phyloP scores from a whole-genome alignment of 495 filamentous ascomycete genomes.

The Penicillium longicatenatum region DNA sequence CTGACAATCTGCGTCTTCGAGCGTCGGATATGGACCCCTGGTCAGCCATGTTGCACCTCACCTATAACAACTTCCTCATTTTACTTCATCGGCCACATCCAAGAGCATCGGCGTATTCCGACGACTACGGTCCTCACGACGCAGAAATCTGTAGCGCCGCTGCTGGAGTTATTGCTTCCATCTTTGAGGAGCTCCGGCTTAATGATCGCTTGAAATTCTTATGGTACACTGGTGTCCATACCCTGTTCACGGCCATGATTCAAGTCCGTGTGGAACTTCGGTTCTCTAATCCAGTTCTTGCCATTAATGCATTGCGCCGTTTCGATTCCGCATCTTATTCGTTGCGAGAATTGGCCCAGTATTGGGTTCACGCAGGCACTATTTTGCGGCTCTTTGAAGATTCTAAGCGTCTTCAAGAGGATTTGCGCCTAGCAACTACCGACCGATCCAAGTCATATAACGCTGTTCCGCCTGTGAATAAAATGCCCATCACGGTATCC shows the following conservation, averaged over 20 bases:
- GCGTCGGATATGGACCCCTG: constrained; percentile 50
- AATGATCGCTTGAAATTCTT: constrained; percentile 51
- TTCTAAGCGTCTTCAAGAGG: constrained; percentile 48
- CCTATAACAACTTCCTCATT: constrained; percentile 55
- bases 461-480: constrained; percentile 18
- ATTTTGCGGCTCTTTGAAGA: constrained; percentile 51
- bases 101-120: constrained; percentile 45
- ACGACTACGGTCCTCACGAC: constrained; percentile 48
- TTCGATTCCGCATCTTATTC: constrained; percentile 50
- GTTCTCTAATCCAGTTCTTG: constrained; percentile 52
- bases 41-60: constrained; percentile 52
- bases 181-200: constrained; percentile 50
- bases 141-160: constrained; percentile 50
- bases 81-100: constrained; percentile 52
- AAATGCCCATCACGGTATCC: constrained; percentile 24
- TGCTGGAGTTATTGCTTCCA: constrained; percentile 50
- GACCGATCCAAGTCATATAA: constrained; percentile 41
- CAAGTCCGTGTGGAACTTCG: constrained; percentile 52
- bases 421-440: constrained; percentile 41
- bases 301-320: constrained; percentile 50
- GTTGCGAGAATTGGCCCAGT: constrained; percentile 45
- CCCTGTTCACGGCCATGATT: constrained; percentile 53
- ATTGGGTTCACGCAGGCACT: constrained; percentile 49
- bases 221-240: constrained; percentile 51
- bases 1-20: constrained; percentile 44